These are phyloP conservation scores for Gnomoniopsis sp. DNA, from an alignment of 2,329 filamentous ascomycete genomes.

Conservation along the genomic window DNA sequence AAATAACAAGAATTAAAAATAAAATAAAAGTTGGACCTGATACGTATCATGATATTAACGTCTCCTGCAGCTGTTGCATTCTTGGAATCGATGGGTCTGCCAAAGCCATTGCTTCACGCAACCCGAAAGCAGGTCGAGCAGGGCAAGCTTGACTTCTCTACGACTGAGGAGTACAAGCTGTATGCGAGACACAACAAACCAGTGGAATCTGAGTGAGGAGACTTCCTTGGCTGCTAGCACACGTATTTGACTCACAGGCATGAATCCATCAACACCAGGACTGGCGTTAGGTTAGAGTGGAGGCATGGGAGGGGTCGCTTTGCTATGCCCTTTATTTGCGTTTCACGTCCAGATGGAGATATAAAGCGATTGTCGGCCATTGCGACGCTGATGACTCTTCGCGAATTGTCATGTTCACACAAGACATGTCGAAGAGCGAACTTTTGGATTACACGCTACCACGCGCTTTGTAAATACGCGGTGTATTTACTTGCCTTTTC, in stretches of 20 bases:
- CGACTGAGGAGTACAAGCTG: conserved; percentile 57
- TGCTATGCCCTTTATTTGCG: neutral
- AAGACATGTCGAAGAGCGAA: neutral
- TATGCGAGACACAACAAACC: conserved; percentile 59
- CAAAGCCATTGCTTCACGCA: conserved; percentile 53
- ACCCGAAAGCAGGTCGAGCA: conserved; percentile 60
- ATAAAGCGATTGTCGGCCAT: neutral
- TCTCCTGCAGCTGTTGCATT: conserved; percentile 49
- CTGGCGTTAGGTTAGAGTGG: conserved; percentile 15
- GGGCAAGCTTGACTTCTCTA: conserved; percentile 56
- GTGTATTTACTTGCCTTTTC: neutral
- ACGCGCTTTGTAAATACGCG: neutral
- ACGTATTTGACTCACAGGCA: conserved; percentile 15
- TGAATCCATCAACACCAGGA: conserved; percentile 16
- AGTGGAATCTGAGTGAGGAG: conserved; percentile 29
- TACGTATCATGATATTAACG: conserved; percentile 1
- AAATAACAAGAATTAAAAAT: too few species aligned
- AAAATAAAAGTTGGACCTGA: too few species aligned
- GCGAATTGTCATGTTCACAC: neutral
- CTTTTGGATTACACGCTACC: neutral
- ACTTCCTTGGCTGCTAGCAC: neutral
- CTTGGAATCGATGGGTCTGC: conserved; percentile 64
- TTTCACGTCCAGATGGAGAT: neutral
- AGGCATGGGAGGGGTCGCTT: neutral
- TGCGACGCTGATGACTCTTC: neutral